These are phyloP conservation scores for Tuber indicum DNA, from an alignment of 495 filamentous ascomycete genomes.

Conservation along the genomic window DNA sequence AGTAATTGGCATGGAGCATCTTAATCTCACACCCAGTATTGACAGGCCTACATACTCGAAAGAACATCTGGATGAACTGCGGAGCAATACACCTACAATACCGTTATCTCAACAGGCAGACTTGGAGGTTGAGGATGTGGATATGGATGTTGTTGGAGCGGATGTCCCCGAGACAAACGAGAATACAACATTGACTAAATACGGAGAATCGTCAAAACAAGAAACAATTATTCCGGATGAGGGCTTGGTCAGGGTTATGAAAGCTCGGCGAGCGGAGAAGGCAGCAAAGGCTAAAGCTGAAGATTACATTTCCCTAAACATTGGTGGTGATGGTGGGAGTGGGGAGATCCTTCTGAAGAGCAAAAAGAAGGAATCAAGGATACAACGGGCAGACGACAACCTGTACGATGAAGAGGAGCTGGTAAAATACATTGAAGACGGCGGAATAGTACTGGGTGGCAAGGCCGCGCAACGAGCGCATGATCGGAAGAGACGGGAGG, in stretches of 20 bases:
- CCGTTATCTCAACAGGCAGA: conserved; percentile 43
- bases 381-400: conserved; percentile 81
- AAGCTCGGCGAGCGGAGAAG: conserved; percentile 73
- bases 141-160: conserved; percentile 26
- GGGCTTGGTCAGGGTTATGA: conserved; percentile 87
- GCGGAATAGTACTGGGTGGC: conserved; percentile 63
- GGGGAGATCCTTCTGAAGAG: conserved; percentile 49
- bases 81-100: conserved; percentile 68
- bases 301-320: conserved; percentile 73
- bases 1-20: conserved; percentile 27
- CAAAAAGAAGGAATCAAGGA: conserved; percentile 59
- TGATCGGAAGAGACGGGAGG: conserved; percentile 56
- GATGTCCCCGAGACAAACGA: conserved; percentile 1
- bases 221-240: conserved; percentile 61
- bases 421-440: conserved; percentile 85
- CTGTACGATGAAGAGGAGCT: conserved; percentile 94
- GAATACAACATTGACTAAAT: conserved; percentile 21
- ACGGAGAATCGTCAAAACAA: conserved; percentile 22
- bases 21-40: conserved; percentile 46
- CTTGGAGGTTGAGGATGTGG: conserved; percentile 42
- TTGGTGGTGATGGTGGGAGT: conserved; percentile 48
- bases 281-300: conserved; percentile 44
- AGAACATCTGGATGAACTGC: conserved; percentile 78
- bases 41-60: conserved; percentile 78
- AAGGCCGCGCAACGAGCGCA: conserved; percentile 74